Conservation (phyloP, 2,329 filamentous ascomycete genomes). For the Aphanocladium album region DNA sequence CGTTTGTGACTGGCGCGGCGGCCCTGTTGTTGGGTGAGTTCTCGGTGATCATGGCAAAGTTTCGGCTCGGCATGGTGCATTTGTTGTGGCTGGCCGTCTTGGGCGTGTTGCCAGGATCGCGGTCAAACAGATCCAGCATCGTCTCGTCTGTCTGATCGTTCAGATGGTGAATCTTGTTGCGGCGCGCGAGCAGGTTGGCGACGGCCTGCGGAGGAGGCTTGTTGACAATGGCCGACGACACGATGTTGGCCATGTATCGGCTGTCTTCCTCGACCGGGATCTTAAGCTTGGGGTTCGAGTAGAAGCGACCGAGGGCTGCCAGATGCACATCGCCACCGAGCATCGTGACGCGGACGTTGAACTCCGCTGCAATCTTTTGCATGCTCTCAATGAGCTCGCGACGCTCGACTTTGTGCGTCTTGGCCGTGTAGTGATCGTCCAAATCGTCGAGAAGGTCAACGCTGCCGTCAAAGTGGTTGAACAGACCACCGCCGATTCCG, state of each 20-base stretch:
- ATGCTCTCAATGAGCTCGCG: conserved; percentile 72
- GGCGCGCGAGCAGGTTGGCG: conserved; percentile 82
- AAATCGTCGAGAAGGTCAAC: conserved; percentile 89
- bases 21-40: conserved; percentile 60
- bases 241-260: conserved; percentile 90
- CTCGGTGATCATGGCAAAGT: conserved; percentile 87
- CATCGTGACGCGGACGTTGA: conserved; percentile 86
- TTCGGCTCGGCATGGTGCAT: conserved; percentile 86
- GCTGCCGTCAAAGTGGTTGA: conserved; percentile 92
- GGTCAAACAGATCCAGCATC: conserved; percentile 85
- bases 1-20: conserved; percentile 22
- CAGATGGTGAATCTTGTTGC: conserved; percentile 76
- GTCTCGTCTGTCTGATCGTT: conserved; percentile 80
- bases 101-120: conserved; percentile 72
- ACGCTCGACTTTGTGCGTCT: conserved; percentile 86
- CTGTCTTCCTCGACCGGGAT: conserved; percentile 78
- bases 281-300: conserved; percentile 76
- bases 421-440: conserved; percentile 93
- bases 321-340: conserved; percentile 92
- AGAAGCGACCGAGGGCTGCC: conserved; percentile 88
- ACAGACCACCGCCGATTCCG: conserved; percentile 75
- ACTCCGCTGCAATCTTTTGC: conserved; percentile 77
- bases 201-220: conserved; percentile 84
- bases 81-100: conserved; percentile 74
- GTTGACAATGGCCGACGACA: conserved; percentile 94